Conservation (phyloP, 345 rosid genomes). For the Excoecaria agallocha region DNA sequence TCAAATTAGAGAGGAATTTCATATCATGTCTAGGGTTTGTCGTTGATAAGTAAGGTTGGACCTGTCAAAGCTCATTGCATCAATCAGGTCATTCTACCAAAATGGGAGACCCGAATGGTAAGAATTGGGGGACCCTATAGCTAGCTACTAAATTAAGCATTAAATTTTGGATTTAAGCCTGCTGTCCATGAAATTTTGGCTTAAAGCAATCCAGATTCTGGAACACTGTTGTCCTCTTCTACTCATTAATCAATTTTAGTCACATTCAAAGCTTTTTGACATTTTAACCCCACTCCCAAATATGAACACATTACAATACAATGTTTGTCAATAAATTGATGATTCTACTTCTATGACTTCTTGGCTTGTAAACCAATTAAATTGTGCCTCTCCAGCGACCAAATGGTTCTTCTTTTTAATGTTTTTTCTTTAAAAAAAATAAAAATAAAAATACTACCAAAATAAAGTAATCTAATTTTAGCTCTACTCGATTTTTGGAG, state of each 20-base stretch:
- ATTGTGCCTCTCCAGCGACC: not conserved
- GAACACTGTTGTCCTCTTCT: constrained; percentile 15
- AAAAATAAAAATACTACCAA: not conserved
- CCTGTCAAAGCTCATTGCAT: constrained; percentile 22
- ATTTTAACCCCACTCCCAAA: not conserved
- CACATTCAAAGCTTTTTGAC: constrained; percentile 7
- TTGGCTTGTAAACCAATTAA: not conserved
- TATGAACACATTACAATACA: not conserved
- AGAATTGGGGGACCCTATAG: constrained; percentile 2
- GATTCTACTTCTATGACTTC: too few relatives aligned
- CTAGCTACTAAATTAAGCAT: not conserved
- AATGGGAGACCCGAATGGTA: constrained; percentile 25
- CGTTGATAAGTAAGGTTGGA: constrained; percentile 18
- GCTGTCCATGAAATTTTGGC: constrained; percentile 3
- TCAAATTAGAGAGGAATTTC: constrained; percentile 26
- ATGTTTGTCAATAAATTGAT: too few relatives aligned
- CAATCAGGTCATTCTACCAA: constrained; percentile 27
- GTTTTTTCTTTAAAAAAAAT: not conserved
- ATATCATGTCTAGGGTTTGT: constrained; percentile 36
- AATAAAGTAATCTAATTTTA: not conserved
- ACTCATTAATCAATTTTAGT: constrained; percentile 1
- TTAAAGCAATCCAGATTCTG: not conserved
- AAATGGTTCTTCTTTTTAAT: not conserved
- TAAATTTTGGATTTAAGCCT: not conserved
- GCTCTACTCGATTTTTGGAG: too few relatives aligned